phyloP scores from a whole-genome alignment of 139 green algal genomes.

The Chlorella vulgaris region DNA sequence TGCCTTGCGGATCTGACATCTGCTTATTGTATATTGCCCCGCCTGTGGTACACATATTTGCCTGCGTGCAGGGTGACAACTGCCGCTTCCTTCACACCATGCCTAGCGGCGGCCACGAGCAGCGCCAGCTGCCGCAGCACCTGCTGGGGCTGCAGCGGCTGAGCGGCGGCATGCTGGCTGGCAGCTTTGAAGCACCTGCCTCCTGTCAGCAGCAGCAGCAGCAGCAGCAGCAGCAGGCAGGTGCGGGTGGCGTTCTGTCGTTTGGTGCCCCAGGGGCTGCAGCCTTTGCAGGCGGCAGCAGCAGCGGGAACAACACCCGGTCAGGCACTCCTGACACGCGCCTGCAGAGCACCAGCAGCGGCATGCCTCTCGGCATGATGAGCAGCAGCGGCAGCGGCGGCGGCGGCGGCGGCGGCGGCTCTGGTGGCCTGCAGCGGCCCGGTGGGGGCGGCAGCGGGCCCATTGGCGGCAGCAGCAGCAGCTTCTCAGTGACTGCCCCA shows the following conservation, averaged over 20 bases:
- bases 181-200: background rate
- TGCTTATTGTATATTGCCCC: too few species aligned
- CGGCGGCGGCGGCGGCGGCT: background rate
- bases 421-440: background rate
- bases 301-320: background rate
- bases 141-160: constrained; percentile 26
- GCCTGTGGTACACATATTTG: background rate
- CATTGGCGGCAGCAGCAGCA: background rate
- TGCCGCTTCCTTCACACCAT: constrained; percentile 11
- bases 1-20: too few species aligned
- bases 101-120: background rate
- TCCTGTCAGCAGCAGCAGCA: background rate
- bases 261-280: constrained; percentile 24
- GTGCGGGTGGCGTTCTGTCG: constrained; percentile 4
- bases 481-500: constrained; percentile 1
- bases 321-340: constrained; percentile 1
- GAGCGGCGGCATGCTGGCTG: background rate
- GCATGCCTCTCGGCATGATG: background rate
- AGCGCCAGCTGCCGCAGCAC: background rate
- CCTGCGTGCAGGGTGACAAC: constrained; percentile 1
- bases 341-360: background rate
- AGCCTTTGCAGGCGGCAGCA: constrained; percentile 14
- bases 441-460: background rate
- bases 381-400: too few species aligned
- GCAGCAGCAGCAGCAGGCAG: constrained; percentile 15